Percentiles rank a stretch among this genome's conserved stretches.
phyloP scores from a whole-genome alignment of 805 yeast species.

The Candida taoyuanica region DNA sequence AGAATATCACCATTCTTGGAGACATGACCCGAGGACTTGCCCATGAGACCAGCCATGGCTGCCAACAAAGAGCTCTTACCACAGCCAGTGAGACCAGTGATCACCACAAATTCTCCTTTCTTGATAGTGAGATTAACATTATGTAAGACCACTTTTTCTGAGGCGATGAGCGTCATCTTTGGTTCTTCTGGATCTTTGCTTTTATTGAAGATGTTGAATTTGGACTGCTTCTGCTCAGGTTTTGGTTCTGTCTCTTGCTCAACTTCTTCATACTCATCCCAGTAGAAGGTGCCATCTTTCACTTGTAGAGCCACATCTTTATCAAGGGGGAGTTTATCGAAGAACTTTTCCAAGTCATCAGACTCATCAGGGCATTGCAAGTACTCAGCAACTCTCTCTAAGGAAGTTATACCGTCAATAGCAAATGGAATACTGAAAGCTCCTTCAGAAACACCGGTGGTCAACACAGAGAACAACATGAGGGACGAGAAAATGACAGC shows the following conservation, averaged over 20 bases:
- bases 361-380: constrained; percentile 44
- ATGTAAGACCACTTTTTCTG: background rate
- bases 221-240: background rate
- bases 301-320: constrained; percentile 42
- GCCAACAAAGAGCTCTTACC: constrained; percentile 41
- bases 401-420: constrained; percentile 56
- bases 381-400: constrained; percentile 52
- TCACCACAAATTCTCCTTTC: constrained; percentile 6
- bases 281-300: constrained; percentile 50
- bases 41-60: constrained; percentile 37
- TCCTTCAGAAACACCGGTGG: constrained; percentile 52
- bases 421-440: constrained; percentile 60
- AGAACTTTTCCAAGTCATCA: constrained; percentile 32
- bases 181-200: background rate
- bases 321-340: constrained; percentile 16
- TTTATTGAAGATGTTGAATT: background rate
- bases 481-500: constrained; percentile 63
- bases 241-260: background rate
- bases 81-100: constrained; percentile 46
- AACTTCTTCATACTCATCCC: constrained; percentile 43
- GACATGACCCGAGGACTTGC: constrained; percentile 42
- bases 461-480: constrained; percentile 54
- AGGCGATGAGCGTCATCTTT: background rate
- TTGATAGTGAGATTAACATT: constrained; percentile 33
- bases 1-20: constrained; percentile 43